Evolutionary conservation across 768 basidiomycete genomes (phyloP).

Genomic region (Trametes elegans): DNA sequence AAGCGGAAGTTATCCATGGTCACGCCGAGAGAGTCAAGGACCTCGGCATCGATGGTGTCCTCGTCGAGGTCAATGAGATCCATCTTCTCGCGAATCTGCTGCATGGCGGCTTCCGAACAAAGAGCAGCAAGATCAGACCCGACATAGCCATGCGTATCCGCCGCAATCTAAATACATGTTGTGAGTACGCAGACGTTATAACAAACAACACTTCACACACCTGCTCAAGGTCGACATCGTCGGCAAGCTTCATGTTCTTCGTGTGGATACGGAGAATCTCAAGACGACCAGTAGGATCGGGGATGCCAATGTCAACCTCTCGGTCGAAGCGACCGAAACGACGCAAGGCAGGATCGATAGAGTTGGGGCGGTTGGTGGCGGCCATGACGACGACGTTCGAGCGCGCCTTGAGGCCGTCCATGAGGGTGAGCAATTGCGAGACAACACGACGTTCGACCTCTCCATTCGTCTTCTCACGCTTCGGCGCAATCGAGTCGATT

Average conservation of each 20-base stretch:
- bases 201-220: slow-evolving; percentile 35
- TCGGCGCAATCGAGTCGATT: slow-evolving; percentile 98
- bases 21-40: slow-evolving; percentile 96
- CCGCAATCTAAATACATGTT: slow-evolving; percentile 72
- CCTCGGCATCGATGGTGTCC: slow-evolving; percentile 99
- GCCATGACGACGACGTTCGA: slow-evolving; percentile 99
- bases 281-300: slow-evolving; percentile 97
- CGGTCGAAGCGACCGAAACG: slow-evolving; percentile 99
- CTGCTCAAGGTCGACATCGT: slow-evolving; percentile 97
- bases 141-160: slow-evolving; percentile 99
- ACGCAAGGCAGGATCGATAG: slow-evolving; percentile 97
- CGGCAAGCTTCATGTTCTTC: slow-evolving; percentile 98
- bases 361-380: slow-evolving; percentile 98
- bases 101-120: slow-evolving; percentile 99
- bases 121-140: slow-evolving; percentile 97
- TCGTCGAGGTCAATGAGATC: slow-evolving; percentile 93
- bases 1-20: slow-evolving; percentile 99
- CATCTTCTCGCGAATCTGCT: slow-evolving; percentile 99
- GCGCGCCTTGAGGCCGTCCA: slow-evolving; percentile 98
- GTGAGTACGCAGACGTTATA: slow-evolving; percentile 16
- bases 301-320: slow-evolving; percentile 99
- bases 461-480: slow-evolving; percentile 99
- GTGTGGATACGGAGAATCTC: slow-evolving; percentile 99
- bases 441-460: slow-evolving; percentile 99
- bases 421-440: slow-evolving; percentile 95